Conservation (phyloP, 305 asterid species). For the Nicotiana rustica region DNA sequence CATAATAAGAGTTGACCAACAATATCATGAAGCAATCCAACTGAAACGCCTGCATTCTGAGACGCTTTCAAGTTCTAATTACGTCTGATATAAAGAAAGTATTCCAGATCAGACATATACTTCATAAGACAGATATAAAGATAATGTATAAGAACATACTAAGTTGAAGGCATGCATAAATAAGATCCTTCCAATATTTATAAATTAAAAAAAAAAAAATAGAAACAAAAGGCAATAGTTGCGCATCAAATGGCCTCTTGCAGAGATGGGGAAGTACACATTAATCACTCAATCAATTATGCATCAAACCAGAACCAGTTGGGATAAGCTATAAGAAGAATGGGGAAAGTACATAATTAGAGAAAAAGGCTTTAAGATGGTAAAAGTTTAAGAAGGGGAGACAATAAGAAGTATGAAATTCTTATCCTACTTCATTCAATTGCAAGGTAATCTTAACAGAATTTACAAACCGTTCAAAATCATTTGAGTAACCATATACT, state of each 20-base stretch:
- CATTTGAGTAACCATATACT: constrained; percentile 74
- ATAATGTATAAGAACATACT: neutral
- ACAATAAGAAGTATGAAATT: neutral
- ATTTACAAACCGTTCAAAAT: constrained; percentile 72
- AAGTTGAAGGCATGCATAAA: neutral
- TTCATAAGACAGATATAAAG: neutral
- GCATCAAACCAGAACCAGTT: constrained; percentile 11
- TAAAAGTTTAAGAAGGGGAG: constrained; percentile 7
- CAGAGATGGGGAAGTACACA: neutral
- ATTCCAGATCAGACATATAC: constrained; percentile 4
- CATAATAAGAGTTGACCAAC: constrained; percentile 29
- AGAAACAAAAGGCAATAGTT: neutral
- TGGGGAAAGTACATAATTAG: constrained; percentile 21
- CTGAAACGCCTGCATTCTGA: constrained; percentile 24
- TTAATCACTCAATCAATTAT: neutral
- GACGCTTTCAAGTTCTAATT: constrained; percentile 16
- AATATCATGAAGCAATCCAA: constrained; percentile 18
- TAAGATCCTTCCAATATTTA: neutral
- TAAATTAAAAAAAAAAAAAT: neutral
- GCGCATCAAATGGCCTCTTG: constrained; percentile 3
- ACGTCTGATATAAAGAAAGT: constrained; percentile 9
- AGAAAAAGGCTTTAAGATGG: constrained; percentile 7
- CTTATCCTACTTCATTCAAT: constrained; percentile 14
- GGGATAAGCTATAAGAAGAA: constrained; percentile 11
- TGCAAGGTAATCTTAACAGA: neutral